phyloP scores from a whole-genome alignment of 306 rosid genomes.

The Medicago lupulina region DNA sequence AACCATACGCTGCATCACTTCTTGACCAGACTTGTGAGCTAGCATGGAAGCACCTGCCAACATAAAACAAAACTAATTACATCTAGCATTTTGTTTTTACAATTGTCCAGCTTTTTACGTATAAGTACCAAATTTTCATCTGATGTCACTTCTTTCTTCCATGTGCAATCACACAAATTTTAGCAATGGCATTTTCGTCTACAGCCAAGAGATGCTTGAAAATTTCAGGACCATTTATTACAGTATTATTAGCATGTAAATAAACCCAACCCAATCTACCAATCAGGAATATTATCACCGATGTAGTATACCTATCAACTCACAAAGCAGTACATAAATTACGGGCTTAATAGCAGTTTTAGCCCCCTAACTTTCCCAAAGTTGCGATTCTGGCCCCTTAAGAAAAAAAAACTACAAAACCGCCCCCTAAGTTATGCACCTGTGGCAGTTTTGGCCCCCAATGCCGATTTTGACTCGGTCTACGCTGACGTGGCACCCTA shows the following conservation, averaged over 20 bases:
- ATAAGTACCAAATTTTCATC: background rate
- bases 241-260: background rate
- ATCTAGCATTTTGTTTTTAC: conserved; percentile 19
- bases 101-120: background rate
- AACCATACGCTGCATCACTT: conserved; percentile 55
- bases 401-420: too few species aligned
- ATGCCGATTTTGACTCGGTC: too few species aligned
- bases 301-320: conserved; percentile 10
- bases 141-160: conserved; percentile 34
- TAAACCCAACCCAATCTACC: conserved; percentile 6
- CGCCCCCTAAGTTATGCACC: too few species aligned
- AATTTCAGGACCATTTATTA: conserved; percentile 21
- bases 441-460: too few species aligned
- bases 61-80: conserved; percentile 37
- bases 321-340: conserved; percentile 9
- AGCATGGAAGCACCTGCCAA: conserved; percentile 71
- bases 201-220: conserved; percentile 26
- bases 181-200: conserved; percentile 28
- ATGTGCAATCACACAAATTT: conserved; percentile 15
- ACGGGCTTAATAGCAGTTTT: too few species aligned
- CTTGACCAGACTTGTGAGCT: conserved; percentile 59
- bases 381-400: too few species aligned
- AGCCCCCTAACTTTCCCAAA: too few species aligned
- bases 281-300: background rate
- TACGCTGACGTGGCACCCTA: too few species aligned